Base-by-base conservation (phyloP, 805 yeast genomes). In the Myxozyma monticola region DNA sequence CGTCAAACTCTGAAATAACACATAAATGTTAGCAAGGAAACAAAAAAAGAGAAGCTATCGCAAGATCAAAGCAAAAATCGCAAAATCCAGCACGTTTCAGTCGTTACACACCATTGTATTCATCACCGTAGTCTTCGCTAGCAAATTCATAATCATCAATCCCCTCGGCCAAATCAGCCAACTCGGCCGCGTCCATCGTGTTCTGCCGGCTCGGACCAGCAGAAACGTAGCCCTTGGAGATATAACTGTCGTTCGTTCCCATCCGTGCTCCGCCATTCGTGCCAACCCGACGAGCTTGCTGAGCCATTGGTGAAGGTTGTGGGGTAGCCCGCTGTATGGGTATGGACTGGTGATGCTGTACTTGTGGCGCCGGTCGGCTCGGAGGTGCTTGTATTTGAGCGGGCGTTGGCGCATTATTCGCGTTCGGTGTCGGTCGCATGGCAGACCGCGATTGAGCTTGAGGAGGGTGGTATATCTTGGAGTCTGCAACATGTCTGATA, bases 61-160 rank as follows among this genome's bases (percentile, higher is more conserved):
- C 35, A 30, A 20, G 30, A 15, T 4, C 10, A 8, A 4, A 17
- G 3, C 4, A 12, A 33, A 38, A 20, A 10, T 15, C 15, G 21
- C 34, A 25, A 18, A 33, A n/a, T 6, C 4, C 14, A 20, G 29
- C 3, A 28, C 10, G 17, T 22, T 28, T 10, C 22, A 20, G 14
- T n/a, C n/a, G 6, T 31, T 38, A 28, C 42, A 33, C 34, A 49
- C 54, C 54, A 24, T 49, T 44, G 22, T 46, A 51, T 9, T 51
- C 56, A 15, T 46, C 55, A 21, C 48, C 35, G 22, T 48, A 34
- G 21, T 51, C 56, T 9, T 49, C 43, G 49, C 43, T 49, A 18
- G 34, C 47, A 24, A 36, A 43, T 8, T 26, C 47, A 8, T 39
- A 42, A 18, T n/a, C n/a, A n/a, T n/a, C n/a, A n/a, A n/a, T n/a